These are phyloP conservation scores for Penicillium polonicum DNA, from an alignment of 2,329 filamentous ascomycete species.

Conservation along the genomic window DNA sequence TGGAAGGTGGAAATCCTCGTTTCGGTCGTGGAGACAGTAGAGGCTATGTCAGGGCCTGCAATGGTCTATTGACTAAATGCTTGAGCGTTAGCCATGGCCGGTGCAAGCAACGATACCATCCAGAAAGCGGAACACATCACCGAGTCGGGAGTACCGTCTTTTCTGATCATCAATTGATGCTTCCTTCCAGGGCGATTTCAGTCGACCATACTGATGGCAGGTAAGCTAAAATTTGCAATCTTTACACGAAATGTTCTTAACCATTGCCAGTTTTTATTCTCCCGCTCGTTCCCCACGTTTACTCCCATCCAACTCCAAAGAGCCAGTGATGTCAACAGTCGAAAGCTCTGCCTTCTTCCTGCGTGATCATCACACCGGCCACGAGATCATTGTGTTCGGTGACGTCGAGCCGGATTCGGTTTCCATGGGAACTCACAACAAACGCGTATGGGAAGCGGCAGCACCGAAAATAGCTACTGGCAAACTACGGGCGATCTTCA, in stretches of 20 bases:
- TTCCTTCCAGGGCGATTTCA: slow-evolving; percentile 40
- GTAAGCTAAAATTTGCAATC: slow-evolving; percentile 22
- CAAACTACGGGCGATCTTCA: slow-evolving; percentile 76
- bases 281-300: slow-evolving; percentile 32
- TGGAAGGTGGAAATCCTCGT: slow-evolving; percentile 82
- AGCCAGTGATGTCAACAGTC: slow-evolving; percentile 30
- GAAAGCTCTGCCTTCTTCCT: slow-evolving; percentile 95
- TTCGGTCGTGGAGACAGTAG: slow-evolving; percentile 75
- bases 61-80: slow-evolving; percentile 83
- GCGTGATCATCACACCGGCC: slow-evolving; percentile 66
- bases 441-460: slow-evolving; percentile 81
- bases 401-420: slow-evolving; percentile 92
- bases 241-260: slow-evolving; percentile 1
- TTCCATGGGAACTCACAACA: slow-evolving; percentile 76
- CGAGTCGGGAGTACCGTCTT: slow-evolving; percentile 52
- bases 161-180: slow-evolving; percentile 49
- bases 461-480: slow-evolving; percentile 78
- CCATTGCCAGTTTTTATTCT: slow-evolving; percentile 29
- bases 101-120: slow-evolving; percentile 69
- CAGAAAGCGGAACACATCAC: slow-evolving; percentile 54
- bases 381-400: slow-evolving; percentile 88
- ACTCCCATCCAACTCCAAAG: slow-evolving; percentile 17
- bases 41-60: slow-evolving; percentile 84
- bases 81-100: slow-evolving; percentile 87
- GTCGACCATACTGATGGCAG: slow-evolving; percentile 33